Evolutionary conservation across 2,329 filamentous ascomycete genomes (phyloP), one percentile per base, ranked within the genome.

Genomic region (Tolypocladium capitatum): DNA sequence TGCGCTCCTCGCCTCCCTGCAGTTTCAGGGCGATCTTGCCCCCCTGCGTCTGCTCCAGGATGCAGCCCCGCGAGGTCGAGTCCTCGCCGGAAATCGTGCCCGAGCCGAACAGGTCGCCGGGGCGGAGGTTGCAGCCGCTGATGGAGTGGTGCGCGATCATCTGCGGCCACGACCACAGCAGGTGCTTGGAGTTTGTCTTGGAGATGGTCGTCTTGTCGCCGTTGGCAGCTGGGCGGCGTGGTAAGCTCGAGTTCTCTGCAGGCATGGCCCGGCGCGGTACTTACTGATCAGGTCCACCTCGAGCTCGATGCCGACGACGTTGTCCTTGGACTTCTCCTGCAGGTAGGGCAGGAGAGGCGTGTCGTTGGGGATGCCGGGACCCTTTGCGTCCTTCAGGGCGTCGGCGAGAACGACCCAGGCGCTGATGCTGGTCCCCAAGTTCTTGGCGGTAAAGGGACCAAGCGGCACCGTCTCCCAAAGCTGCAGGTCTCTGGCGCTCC

Each of bases 111-210:
- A 92, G 62, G 58, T 94, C 86, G 41, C 86, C 86, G 0, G 81
- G 74, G 6, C 79, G 75, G 66, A 92, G 73, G 8, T 82, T 80
- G 63, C 86, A 92, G 7, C 86, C 86, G 0, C 81, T 84, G 49
- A 87, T 76, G 3, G 83, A 82, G 62, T 92, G 86, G 63, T 92
- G 86, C 0, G 86, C 77, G 32, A 92, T 69, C 85, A 91, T 90
- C 60, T 92, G 87, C 1, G 84, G 76, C 68, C 88, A 92, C 0
- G 85, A 90, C 74, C 81, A 92, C 1, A 91, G 72, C 1, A 92
- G 70, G 45, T 72, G 63, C 20, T 54, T 61, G 1, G 64, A 62
- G 44, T 58, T 67, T 6, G 65, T 66, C 40, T 55, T 57, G 16
- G 55, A 59, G 13, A 69, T 57, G n/a, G 59, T 56, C 2, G 56